Evolutionary conservation across 2,329 filamentous ascomycete genomes (phyloP).

Genomic region (Lojkania enalia): DNA sequence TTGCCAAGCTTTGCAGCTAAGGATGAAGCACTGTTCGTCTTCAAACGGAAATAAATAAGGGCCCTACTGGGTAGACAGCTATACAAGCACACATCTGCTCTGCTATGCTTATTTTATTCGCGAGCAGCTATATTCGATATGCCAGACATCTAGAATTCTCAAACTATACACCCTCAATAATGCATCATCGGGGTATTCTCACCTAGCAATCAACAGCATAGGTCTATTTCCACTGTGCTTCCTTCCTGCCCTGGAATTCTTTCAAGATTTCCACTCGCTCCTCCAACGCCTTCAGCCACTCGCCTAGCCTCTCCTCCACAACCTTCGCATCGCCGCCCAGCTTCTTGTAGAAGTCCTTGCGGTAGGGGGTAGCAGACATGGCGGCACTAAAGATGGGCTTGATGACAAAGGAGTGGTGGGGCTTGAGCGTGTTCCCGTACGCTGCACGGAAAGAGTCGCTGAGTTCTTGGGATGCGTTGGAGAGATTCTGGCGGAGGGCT

Average conservation of each 20-base stretch:
- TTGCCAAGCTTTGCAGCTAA: constrained; percentile 76
- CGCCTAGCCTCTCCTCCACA: constrained; percentile 65
- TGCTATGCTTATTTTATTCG: no score
- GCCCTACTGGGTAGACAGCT: no score
- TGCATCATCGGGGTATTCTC: no score
- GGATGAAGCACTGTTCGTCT: constrained; percentile 74
- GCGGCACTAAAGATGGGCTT: constrained; percentile 92
- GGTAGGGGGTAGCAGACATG: constrained; percentile 91
- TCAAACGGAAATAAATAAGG: constrained; percentile 45
- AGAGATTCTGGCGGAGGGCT: constrained; percentile 76
- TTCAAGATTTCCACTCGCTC: constrained; percentile 77
- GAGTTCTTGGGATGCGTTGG: constrained; percentile 72
- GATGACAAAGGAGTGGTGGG: constrained; percentile 84
- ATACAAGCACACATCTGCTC: no score
- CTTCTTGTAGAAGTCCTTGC: constrained; percentile 90
- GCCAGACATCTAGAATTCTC: no score
- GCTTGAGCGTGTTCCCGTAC: constrained; percentile 86
- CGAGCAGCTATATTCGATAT: no score
- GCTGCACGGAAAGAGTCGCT: constrained; percentile 82
- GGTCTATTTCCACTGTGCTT: constrained; percentile 13
- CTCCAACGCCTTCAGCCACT: constrained; percentile 78
- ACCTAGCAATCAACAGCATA: no score
- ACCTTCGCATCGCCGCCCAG: constrained; percentile 68
- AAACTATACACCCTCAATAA: no score
- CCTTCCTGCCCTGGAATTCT: constrained; percentile 48